Evolutionary conservation across 306 rosid species (phyloP).

Genomic region (Inga laurina): DNA sequence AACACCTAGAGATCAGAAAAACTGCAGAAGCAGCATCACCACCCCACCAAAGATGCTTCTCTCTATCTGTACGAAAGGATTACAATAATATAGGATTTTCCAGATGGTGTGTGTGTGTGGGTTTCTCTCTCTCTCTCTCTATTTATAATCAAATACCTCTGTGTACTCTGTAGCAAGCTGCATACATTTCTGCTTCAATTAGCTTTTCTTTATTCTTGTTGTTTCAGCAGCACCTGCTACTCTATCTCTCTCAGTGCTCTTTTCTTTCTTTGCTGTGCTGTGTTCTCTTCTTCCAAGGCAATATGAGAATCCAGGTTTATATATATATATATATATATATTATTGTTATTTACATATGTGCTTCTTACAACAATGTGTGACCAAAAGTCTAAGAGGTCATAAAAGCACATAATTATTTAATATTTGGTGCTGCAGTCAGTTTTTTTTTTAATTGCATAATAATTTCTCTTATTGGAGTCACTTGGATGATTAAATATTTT

Average conservation of each 20-base stretch:
- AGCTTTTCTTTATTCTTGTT: conserved; percentile 33
- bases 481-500: neutral
- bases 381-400: conserved; percentile 9
- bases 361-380: neutral
- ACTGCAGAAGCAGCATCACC: conserved; percentile 35
- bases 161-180: conserved; percentile 6
- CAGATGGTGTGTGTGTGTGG: conserved; percentile 12
- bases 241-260: neutral
- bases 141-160: neutral
- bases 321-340: neutral
- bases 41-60: conserved; percentile 53
- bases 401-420: neutral
- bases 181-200: conserved; percentile 21
- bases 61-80: conserved; percentile 38
- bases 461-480: neutral
- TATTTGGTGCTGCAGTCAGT: neutral
- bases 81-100: conserved; percentile 35
- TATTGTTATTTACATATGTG: neutral
- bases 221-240: neutral
- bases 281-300: conserved; percentile 18
- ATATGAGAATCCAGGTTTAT: conserved; percentile 1
- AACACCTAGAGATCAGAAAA: conserved; percentile 59
- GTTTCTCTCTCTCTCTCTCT: too few species aligned
- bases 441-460: neutral
- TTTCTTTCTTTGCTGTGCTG: neutral